Conservation (phyloP, 306 rosid genomes). For the Urtica urens region DNA sequence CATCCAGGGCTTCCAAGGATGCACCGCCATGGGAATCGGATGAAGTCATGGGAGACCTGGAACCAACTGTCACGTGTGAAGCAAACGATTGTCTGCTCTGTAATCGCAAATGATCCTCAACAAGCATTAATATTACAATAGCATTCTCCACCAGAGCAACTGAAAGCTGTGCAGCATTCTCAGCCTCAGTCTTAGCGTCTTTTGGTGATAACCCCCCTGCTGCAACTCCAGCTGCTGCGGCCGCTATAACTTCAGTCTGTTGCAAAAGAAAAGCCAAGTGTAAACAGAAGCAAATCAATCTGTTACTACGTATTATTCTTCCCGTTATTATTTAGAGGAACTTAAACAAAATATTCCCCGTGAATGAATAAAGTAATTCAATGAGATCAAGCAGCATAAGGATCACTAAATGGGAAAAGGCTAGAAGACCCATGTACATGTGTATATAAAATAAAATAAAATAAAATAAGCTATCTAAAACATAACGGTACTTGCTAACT, state of each 20-base stretch:
- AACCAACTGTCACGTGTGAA: conserved; percentile 42
- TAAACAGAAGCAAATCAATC: conserved; percentile 22
- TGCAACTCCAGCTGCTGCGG: conserved; percentile 93
- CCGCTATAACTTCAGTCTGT: conserved; percentile 96
- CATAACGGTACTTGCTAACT: too few species aligned
- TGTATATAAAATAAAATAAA: background rate
- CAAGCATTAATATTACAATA: conserved; percentile 95
- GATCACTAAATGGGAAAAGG: background rate
- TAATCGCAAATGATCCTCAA: conserved; percentile 92
- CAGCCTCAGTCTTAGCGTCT: conserved; percentile 80
- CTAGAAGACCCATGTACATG: conserved; percentile 2
- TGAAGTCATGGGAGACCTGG: conserved; percentile 59
- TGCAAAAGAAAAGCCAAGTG: conserved; percentile 32
- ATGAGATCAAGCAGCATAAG: background rate
- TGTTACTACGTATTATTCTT: too few species aligned
- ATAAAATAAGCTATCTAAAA: too few species aligned
- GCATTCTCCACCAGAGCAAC: conserved; percentile 95
- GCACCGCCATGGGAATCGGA: conserved; percentile 24
- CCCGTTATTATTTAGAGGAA: conserved; percentile 7
- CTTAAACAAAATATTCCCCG: background rate
- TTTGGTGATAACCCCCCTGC: conserved; percentile 80
- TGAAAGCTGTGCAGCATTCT: conserved; percentile 82
- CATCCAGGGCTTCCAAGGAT: conserved; percentile 33
- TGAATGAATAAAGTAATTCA: background rate
- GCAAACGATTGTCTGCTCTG: conserved; percentile 63